Percentiles rank a stretch among this genome's conserved stretches.
Conservation (phyloP, 2,329 filamentous ascomycete species). For the Diaporthe humulicola region DNA sequence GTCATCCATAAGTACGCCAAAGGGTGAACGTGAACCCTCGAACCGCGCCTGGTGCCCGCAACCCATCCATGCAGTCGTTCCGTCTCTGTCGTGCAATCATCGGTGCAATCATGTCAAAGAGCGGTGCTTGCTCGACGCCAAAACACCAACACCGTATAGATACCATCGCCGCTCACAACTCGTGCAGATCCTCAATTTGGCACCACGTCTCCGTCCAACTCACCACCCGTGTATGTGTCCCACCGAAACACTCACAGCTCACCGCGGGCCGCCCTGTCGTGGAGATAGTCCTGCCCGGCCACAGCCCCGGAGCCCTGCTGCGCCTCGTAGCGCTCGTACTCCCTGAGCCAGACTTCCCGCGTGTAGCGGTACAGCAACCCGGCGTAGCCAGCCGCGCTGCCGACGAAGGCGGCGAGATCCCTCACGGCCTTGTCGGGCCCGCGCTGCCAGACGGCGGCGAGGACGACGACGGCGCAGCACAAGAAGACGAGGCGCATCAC, state of each 20-base stretch:
- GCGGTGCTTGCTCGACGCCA: neutral
- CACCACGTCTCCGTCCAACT: too few relatives aligned
- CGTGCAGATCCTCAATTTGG: neutral
- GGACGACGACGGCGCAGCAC: slow-evolving; percentile 67
- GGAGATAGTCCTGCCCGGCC: neutral
- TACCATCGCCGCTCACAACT: neutral
- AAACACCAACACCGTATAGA: neutral
- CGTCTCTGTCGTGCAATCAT: slow-evolving; percentile 30
- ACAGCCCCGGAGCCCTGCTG: slow-evolving; percentile 51
- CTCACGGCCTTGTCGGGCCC: slow-evolving; percentile 74
- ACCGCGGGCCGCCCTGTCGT: neutral
- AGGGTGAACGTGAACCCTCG: neutral
- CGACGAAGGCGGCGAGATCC: slow-evolving; percentile 64
- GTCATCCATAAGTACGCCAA: neutral
- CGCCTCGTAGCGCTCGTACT: slow-evolving; percentile 70
- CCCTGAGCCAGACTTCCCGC: slow-evolving; percentile 67
- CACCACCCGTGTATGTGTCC: neutral
- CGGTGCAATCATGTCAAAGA: slow-evolving; percentile 11
- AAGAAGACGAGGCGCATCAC: slow-evolving; percentile 74
- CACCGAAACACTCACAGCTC: neutral
- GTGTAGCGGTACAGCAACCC: slow-evolving; percentile 51
- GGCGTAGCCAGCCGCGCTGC: slow-evolving; percentile 60
- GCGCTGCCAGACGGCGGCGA: slow-evolving; percentile 72
- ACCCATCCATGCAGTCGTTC: slow-evolving; percentile 5
- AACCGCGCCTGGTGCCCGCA: slow-evolving; percentile 1